A percentile compares a stretch with the other conserved stretches of the same genome.
These are phyloP conservation scores for Tricholoma sp. DNA, from an alignment of 768 basidiomycete genomes.

Conservation along the genomic window DNA sequence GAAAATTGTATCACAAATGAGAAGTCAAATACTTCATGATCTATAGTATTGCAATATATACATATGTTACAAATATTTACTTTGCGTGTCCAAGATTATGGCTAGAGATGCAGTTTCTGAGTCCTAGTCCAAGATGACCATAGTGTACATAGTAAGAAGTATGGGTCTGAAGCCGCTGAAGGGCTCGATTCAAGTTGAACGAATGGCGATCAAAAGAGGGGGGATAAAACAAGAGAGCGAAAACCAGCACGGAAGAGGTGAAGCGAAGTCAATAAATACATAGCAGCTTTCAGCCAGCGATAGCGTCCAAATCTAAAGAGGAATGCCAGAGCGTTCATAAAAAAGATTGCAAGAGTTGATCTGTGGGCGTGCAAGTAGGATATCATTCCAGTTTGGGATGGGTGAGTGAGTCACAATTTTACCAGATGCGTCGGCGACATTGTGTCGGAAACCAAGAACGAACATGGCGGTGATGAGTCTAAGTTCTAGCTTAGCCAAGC, in stretches of 20 bases:
- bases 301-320: constrained; percentile 23
- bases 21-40: not conserved
- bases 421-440: constrained; percentile 50
- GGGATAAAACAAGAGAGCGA: not conserved
- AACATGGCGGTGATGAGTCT: constrained; percentile 69
- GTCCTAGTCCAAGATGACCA: constrained; percentile 3
- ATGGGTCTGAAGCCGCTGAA: not conserved
- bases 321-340: constrained; percentile 35
- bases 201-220: not conserved
- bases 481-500: constrained; percentile 69
- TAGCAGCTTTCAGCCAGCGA: not conserved
- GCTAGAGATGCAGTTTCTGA: constrained; percentile 5
- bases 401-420: constrained; percentile 26
- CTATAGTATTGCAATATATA: constrained; percentile 8
- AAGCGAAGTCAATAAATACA: not conserved
- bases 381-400: constrained; percentile 76
- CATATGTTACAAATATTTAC: constrained; percentile 19
- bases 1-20: not conserved
- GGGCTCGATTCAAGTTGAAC: not conserved
- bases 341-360: constrained; percentile 47
- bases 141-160: not conserved
- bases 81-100: constrained; percentile 10
- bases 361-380: constrained; percentile 54
- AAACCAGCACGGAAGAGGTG: not conserved
- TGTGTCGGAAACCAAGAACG: constrained; percentile 57